Conservation (phyloP, 306 rosid genomes). For the Fagus sylvatica region DNA sequence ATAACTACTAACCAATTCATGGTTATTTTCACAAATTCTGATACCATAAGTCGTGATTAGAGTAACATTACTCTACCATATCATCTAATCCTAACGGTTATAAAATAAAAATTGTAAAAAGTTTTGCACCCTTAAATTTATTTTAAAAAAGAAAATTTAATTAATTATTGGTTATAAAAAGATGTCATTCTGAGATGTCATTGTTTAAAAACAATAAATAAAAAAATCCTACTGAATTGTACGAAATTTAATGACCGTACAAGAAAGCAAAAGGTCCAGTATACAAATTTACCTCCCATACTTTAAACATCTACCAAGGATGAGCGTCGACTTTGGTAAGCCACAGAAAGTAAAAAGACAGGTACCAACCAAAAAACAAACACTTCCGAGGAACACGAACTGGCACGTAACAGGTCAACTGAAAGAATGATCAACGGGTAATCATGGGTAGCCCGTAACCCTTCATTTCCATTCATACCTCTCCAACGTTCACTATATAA, state of each 20-base stretch:
- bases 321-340: slow-evolving; percentile 26
- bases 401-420: slow-evolving; percentile 9
- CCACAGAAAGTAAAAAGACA: slow-evolving; percentile 27
- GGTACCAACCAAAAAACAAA: slow-evolving; percentile 15
- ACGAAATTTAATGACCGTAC: background rate
- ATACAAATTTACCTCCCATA: background rate
- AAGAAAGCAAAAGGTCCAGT: background rate
- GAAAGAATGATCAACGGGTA: slow-evolving; percentile 10
- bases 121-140: too few relatives aligned
- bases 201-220: too few relatives aligned
- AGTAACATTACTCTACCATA: too few relatives aligned
- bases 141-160: too few relatives aligned
- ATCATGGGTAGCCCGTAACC: slow-evolving; percentile 13
- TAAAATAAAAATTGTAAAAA: too few relatives aligned
- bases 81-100: too few relatives aligned
- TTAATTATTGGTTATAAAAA: too few relatives aligned
- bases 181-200: background rate
- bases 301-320: background rate
- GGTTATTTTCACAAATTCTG: too few relatives aligned
- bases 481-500: slow-evolving; percentile 19
- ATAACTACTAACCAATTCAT: too few relatives aligned
- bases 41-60: too few relatives aligned
- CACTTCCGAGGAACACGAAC: slow-evolving; percentile 6
- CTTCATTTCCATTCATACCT: background rate
- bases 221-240: background rate